Evolutionary conservation across 2,329 filamentous ascomycete genomes (phyloP).

Genomic region (Podosphaera fusca): DNA sequence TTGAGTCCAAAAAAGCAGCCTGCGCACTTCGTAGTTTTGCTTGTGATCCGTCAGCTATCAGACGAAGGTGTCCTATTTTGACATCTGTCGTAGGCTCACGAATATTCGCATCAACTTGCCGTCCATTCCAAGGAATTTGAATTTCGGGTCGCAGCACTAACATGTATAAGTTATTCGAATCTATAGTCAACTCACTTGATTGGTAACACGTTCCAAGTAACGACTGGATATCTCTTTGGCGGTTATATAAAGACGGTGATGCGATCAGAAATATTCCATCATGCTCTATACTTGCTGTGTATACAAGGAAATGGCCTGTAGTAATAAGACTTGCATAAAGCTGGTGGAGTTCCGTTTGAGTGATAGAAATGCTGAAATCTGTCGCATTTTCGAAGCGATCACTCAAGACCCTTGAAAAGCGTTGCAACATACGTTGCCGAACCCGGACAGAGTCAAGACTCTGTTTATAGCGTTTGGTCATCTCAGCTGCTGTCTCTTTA

Average conservation of each 20-base stretch:
- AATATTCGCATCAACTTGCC: conserved; percentile 45
- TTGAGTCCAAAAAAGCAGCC: conserved; percentile 49
- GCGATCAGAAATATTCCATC: conserved; percentile 67
- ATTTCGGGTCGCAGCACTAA: conserved; percentile 67
- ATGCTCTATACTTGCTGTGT: conserved; percentile 44
- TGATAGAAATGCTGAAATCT: conserved; percentile 70
- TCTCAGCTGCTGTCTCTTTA: conserved; percentile 63
- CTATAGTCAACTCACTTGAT: conserved; percentile 46
- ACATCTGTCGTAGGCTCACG: conserved; percentile 64
- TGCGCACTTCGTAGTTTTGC: conserved; percentile 59
- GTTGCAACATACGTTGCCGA: conserved; percentile 84
- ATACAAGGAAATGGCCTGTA: conserved; percentile 72
- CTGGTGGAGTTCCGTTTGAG: conserved; percentile 43
- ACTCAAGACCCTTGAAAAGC: conserved; percentile 74
- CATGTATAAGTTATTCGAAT: conserved; percentile 61
- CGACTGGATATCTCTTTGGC: conserved; percentile 60
- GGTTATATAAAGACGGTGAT: conserved; percentile 52
- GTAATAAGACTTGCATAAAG: conserved; percentile 62
- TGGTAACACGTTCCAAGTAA: conserved; percentile 65
- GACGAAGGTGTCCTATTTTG: conserved; percentile 62
- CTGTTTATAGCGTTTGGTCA: conserved; percentile 94
- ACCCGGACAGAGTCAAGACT: conserved; percentile 90
- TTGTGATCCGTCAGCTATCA: conserved; percentile 75
- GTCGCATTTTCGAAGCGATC: conserved; percentile 92
- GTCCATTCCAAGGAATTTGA: conserved; percentile 59